Evolutionary conservation across 805 yeast species (phyloP), one percentile per base, ranked within the genome.

Genomic region (Grigorovia humatica): DNA sequence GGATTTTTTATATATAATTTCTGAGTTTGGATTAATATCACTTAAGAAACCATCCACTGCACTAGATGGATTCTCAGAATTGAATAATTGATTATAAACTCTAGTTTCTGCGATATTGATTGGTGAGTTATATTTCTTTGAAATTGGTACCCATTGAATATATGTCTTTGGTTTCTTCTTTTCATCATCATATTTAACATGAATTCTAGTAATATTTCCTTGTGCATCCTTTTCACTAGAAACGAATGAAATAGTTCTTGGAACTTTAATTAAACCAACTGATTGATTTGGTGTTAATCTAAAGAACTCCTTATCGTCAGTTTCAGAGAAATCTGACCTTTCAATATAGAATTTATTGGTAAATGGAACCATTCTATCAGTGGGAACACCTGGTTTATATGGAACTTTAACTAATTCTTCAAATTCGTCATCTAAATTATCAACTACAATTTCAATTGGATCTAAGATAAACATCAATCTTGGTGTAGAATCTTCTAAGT

Each of bases 131-230:
- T 79, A 73, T 54, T 78, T 77, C 35, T 73, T 71, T 20, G 82
- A 74, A 55, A 81, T 80, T 49, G 96, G 95, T 49, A 93, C 82
- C 99, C 99, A 93, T 72, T 93, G 99, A 64, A 93, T 89, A 66
- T 76, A 93, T 9, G 99, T 90, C 79, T 91, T 93, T 64, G 99
- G 99, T 66, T 87, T 88, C 68, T 75, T 78, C 57, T 74, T 74
- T 48, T 68, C 71, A 51, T 79, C 87, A 64, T 89, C 86, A 64
- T 91, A 93, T 61, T 83, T 79, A 48, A 85, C 96, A 59, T 83
- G 82, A 52, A 93, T 79, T 69, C 79, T 81, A 19, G 73, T 73
- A 50, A 90, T 79, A 47, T 78, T 73, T 19, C 96, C 96, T 15
- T 70, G 57, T 0, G 67, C 59, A 44, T 69, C 74, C 60, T 74